A percentile compares a stretch with the other conserved stretches of the same genome.
Conservation (phyloP, 2,329 filamentous ascomycete species). For the Aspergillus ustus region DNA sequence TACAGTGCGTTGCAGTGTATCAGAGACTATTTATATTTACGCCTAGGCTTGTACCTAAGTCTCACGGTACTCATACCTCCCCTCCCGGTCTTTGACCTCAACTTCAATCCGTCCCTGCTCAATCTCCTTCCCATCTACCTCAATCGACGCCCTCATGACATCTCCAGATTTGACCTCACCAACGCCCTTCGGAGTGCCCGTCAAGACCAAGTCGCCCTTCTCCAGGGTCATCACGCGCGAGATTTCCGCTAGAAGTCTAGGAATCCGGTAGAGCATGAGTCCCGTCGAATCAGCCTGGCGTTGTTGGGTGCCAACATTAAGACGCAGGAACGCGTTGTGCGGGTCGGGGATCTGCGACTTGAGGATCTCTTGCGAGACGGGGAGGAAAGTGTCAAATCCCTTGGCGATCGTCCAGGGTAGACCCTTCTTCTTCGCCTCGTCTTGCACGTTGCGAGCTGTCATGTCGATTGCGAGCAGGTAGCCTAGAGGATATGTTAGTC, state of each 20-base stretch:
- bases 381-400: slow-evolving; percentile 97
- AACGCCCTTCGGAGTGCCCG: slow-evolving; percentile 97
- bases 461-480: slow-evolving; percentile 95
- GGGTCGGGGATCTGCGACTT: slow-evolving; percentile 83
- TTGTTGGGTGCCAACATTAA: slow-evolving; percentile 78
- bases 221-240: slow-evolving; percentile 93
- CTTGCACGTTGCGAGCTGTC: slow-evolving; percentile 93
- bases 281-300: slow-evolving; percentile 88
- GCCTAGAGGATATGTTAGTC: slow-evolving; percentile 51
- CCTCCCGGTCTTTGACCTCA: slow-evolving; percentile 75
- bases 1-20: background rate
- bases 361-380: slow-evolving; percentile 78
- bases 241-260: slow-evolving; percentile 85
- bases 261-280: slow-evolving; percentile 92
- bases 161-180: slow-evolving; percentile 85
- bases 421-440: slow-evolving; percentile 96
- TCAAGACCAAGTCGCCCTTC: slow-evolving; percentile 89
- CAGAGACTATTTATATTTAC: slow-evolving; percentile 1
- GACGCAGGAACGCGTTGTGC: slow-evolving; percentile 83
- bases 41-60: slow-evolving; percentile 51
- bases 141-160: slow-evolving; percentile 81
- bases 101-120: slow-evolving; percentile 86
- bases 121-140: slow-evolving; percentile 78
- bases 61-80: slow-evolving; percentile 76
- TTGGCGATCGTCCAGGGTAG: slow-evolving; percentile 96